Percentiles rank a stretch among this genome's conserved stretches.
Conservation (phyloP, 73 alveolate species). For the Paramecium caudatum region DNA sequence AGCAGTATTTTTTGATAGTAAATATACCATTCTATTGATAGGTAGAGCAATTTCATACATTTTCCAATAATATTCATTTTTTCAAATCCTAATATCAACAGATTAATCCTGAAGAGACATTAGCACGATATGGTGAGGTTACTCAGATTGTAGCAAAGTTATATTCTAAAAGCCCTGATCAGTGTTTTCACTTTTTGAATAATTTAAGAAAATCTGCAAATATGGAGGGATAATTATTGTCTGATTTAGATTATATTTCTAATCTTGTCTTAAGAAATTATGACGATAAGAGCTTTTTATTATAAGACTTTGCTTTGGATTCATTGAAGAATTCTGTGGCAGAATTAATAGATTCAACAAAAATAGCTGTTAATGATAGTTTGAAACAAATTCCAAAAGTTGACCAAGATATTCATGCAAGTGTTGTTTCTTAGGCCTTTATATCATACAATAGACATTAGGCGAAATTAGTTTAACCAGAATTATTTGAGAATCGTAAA, state of each 20-base stretch:
- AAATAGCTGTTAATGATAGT: constrained; percentile 15
- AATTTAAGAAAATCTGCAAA: constrained; percentile 70
- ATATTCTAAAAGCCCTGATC: constrained; percentile 52
- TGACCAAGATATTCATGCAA: constrained; percentile 4
- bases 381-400: constrained; percentile 1
- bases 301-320: constrained; percentile 2
- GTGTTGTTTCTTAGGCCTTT: constrained; percentile 42
- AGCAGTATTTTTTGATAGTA: constrained; percentile 43
- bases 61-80: constrained; percentile 53
- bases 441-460: constrained; percentile 47
- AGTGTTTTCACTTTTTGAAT: constrained; percentile 63
- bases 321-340: constrained; percentile 5
- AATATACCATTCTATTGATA: neutral
- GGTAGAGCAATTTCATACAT: constrained; percentile 58
- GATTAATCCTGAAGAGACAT: constrained; percentile 73
- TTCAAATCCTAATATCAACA: constrained; percentile 59
- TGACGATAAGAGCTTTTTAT: neutral
- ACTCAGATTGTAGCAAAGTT: constrained; percentile 44
- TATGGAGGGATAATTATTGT: constrained; percentile 64
- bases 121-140: constrained; percentile 61
- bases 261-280: constrained; percentile 47
- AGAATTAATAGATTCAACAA: neutral
- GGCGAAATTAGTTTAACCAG: constrained; percentile 32
- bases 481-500: constrained; percentile 65
- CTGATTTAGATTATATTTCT: constrained; percentile 62